Evolutionary conservation across 306 rosid genomes (phyloP), one percentile per base, ranked within the genome.

Genomic region (Pterocarpus santalinus): DNA sequence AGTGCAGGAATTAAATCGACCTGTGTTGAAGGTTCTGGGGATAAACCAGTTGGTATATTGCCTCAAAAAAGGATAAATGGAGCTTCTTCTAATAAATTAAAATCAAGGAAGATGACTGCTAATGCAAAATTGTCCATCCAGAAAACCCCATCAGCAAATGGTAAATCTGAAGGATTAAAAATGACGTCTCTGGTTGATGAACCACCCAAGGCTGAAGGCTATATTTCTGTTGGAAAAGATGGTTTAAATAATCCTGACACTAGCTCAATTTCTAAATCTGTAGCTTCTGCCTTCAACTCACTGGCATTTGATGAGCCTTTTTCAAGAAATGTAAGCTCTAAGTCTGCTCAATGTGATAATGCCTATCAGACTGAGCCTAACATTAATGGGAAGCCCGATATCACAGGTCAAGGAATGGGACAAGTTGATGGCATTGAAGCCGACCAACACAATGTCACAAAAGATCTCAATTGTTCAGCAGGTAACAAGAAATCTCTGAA

Each of bases 11-110:
- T 72, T 69, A 81, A 65, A 70, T 81, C 89, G 79, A 68, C 82
- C 72, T 56, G 64, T 72, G 84, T 75, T 33, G 88, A 82, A 70
- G 84, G 41, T 76, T 85, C 83, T 58, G 43, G 65, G 81, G 84
- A 44, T 44, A 82, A 82, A 44, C 68, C 81, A 63, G 72, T 33
- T 85, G 87, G 67, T 81, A 44, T 80, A 69, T 86, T 84, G 72
- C 90, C 94, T 61, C 84, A 63, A 41, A 93, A 90, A 84, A 85
- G 86, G 72, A 77, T 4, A 57, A 65, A 53, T 49, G 87, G 78
- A 84, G 75, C 81, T 88, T 64, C 83, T 85, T 70, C 77, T 75
- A 65, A 84, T 73, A 84, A 85, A 83, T 66, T 81, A 65, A 88
- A 80, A 75, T 74, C 90, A 52, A 86, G 74, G 41, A 89, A 84